These are phyloP conservation scores for Colletotrichum camelliae DNA, from an alignment of 2,329 filamentous ascomycete species.

Conservation along the genomic window DNA sequence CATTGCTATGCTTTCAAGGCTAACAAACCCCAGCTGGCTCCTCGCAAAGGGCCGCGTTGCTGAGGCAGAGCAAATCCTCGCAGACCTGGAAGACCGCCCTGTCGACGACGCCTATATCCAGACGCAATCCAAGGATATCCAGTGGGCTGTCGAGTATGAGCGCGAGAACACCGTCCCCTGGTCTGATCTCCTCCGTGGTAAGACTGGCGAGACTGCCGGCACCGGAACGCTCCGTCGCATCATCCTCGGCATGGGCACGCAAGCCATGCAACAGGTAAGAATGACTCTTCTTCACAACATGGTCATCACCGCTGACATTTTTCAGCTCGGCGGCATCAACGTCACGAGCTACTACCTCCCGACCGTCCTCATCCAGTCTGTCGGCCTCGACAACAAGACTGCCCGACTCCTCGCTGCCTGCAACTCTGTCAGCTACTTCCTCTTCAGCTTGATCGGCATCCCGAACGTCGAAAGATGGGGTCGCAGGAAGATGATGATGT, in stretches of 20 bases:
- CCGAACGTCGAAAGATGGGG: conserved; percentile 45
- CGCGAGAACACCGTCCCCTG: conserved; percentile 52
- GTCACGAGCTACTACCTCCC: conserved; percentile 44
- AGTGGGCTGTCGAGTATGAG: conserved; percentile 34
- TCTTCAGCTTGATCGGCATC: conserved; percentile 31
- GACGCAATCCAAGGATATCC: conserved; percentile 33
- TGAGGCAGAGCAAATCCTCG: conserved; percentile 35
- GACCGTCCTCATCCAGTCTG: conserved; percentile 52
- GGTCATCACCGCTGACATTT: background rate
- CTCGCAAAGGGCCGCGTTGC: conserved; percentile 28
- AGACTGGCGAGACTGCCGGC: conserved; percentile 45
- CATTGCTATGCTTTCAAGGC: background rate
- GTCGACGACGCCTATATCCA: conserved; percentile 29
- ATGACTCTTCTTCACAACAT: background rate
- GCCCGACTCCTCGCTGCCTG: conserved; percentile 58
- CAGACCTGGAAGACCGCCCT: conserved; percentile 27
- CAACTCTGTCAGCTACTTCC: conserved; percentile 38
- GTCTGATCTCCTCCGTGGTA: conserved; percentile 52
- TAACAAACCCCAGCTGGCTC: conserved; percentile 23
- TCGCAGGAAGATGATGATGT: conserved; percentile 62
- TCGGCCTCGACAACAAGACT: conserved; percentile 53
- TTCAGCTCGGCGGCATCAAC: conserved; percentile 31
- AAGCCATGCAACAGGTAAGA: conserved; percentile 26
- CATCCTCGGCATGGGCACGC: conserved; percentile 53
- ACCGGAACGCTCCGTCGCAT: conserved; percentile 56